These are phyloP conservation scores for Populus alba DNA, from an alignment of 345 rosid species.

Conservation along the genomic window DNA sequence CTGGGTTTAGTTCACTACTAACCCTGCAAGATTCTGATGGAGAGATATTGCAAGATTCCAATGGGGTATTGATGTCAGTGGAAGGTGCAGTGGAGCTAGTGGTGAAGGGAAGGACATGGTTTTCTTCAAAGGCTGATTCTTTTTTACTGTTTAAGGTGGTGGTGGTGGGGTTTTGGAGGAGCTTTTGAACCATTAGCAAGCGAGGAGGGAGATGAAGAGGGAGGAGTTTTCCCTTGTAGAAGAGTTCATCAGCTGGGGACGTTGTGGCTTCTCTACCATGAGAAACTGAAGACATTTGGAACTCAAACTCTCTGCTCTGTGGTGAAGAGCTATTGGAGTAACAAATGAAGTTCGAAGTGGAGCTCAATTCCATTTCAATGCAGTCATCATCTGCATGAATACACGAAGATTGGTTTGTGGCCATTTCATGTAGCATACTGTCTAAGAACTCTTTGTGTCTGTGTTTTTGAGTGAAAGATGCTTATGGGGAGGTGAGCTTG, in stretches of 20 bases:
- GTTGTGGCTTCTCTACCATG: constrained; percentile 33
- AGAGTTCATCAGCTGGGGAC: constrained; percentile 90
- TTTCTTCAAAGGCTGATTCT: constrained; percentile 29
- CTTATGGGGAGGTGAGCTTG: constrained; percentile 29
- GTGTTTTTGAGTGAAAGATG: constrained; percentile 18
- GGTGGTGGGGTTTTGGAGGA: constrained; percentile 43
- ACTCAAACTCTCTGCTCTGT: constrained; percentile 77
- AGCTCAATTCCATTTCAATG: constrained; percentile 69
- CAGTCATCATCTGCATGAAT: constrained; percentile 51
- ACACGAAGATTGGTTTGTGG: not conserved
- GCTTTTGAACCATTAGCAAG: constrained; percentile 67
- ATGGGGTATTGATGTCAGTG: constrained; percentile 17
- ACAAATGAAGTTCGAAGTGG: constrained; percentile 44
- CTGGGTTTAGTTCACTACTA: constrained; percentile 52
- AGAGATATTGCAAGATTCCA: constrained; percentile 44
- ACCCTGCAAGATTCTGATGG: constrained; percentile 58
- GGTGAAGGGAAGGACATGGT: constrained; percentile 22
- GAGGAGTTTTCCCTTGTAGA: constrained; percentile 89
- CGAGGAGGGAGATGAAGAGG: constrained; percentile 94
- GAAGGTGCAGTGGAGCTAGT: constrained; percentile 12
- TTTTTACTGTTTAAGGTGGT: not conserved
- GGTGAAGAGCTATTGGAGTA: constrained; percentile 56
- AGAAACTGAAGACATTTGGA: constrained; percentile 62
- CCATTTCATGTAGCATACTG: constrained; percentile 2
- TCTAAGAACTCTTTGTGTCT: constrained; percentile 15